These are phyloP conservation scores for Hypoxylon trugodes DNA, from an alignment of 495 filamentous ascomycete genomes.

Conservation along the genomic window DNA sequence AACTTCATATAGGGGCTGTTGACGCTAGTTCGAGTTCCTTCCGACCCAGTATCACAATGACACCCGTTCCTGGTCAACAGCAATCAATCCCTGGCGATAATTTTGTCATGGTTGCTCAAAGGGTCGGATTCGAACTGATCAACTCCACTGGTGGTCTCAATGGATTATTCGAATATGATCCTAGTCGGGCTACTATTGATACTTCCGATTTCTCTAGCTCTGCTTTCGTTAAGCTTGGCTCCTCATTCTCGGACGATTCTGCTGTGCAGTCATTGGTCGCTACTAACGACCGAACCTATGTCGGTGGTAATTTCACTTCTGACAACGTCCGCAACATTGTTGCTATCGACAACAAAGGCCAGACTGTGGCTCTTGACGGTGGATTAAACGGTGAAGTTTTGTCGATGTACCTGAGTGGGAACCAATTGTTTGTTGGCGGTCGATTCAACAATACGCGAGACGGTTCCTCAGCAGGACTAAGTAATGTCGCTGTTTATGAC, in stretches of 20 bases:
- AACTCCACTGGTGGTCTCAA: constrained; percentile 79
- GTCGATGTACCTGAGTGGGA: constrained; percentile 70
- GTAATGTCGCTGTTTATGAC: constrained; percentile 79
- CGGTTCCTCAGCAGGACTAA: constrained; percentile 66
- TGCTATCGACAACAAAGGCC: constrained; percentile 69
- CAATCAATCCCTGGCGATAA: constrained; percentile 52
- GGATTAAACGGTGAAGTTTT: constrained; percentile 85
- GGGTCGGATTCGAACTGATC: constrained; percentile 78
- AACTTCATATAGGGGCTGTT: constrained; percentile 83
- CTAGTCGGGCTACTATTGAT: constrained; percentile 64
- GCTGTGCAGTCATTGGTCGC: constrained; percentile 69
- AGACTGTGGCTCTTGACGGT: constrained; percentile 65
- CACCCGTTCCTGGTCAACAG: constrained; percentile 70
- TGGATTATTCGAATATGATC: constrained; percentile 90
- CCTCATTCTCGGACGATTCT: constrained; percentile 69
- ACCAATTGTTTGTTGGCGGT: constrained; percentile 82
- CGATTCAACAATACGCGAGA: constrained; percentile 80
- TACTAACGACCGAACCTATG: constrained; percentile 69
- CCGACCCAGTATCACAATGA: constrained; percentile 81
- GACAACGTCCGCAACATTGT: constrained; percentile 75
- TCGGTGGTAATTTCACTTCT: constrained; percentile 86
- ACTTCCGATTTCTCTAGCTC: constrained; percentile 73
- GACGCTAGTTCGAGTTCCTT: constrained; percentile 79
- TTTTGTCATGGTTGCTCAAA: constrained; percentile 84
- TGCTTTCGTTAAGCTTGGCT: constrained; percentile 75